A percentile compares a stretch with the other conserved stretches of the same genome.
phyloP scores from a whole-genome alignment of 345 rosid species.

The Lepidium aucheri region DNA sequence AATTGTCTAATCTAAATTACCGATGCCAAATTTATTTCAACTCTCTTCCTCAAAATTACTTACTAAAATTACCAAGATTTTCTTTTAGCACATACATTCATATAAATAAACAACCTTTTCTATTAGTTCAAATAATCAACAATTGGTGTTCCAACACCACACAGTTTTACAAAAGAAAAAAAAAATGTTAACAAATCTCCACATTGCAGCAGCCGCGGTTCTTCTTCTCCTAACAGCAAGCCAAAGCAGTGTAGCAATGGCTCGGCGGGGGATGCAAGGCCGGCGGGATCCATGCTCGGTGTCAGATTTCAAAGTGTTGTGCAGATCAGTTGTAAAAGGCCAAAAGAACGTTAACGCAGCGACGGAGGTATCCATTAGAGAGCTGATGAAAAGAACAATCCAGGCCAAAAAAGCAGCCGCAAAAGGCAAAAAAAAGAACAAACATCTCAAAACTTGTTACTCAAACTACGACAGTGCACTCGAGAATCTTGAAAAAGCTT shows the following conservation, averaged over 20 bases:
- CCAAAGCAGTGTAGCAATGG: neutral
- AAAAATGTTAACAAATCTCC: slow-evolving; percentile 4
- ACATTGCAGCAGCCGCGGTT: slow-evolving; percentile 3
- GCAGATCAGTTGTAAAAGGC: slow-evolving; percentile 27
- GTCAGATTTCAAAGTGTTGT: slow-evolving; percentile 11
- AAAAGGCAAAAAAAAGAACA: neutral
- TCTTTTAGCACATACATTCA: no score
- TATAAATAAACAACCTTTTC: no score
- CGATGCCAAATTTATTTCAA: neutral
- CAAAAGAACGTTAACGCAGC: slow-evolving; percentile 21
- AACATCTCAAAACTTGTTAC: slow-evolving; percentile 16
- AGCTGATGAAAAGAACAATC: slow-evolving; percentile 2
- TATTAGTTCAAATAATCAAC: no score
- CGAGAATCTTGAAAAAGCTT: slow-evolving; percentile 16
- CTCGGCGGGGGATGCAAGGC: neutral
- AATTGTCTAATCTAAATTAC: neutral
- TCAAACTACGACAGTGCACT: slow-evolving; percentile 9
- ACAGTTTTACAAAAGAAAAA: no score
- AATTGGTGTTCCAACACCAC: no score
- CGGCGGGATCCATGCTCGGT: slow-evolving; percentile 19
- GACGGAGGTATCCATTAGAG: slow-evolving; percentile 22
- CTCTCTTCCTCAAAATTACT: neutral
- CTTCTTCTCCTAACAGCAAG: neutral
- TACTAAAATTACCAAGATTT: neutral
- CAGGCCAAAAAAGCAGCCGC: neutral